Evolutionary conservation across 441 rosid species (phyloP), one percentile per base, ranked within the genome.

Genomic region (Gossypium gossypioides): DNA sequence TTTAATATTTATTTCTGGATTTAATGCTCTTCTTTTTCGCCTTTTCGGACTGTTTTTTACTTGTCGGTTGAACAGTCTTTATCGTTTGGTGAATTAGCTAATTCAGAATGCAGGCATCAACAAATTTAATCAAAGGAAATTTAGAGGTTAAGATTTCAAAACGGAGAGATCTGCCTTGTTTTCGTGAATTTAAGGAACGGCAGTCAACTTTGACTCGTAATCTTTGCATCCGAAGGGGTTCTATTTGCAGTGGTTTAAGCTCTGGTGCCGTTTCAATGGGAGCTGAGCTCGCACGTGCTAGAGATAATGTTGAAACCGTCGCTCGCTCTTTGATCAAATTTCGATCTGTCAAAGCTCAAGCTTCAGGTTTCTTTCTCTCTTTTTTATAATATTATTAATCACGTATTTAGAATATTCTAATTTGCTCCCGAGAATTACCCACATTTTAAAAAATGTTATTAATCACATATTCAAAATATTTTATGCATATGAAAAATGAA

Each of bases 341-440:
- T 69, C 89, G 93, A 77, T 86, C 95, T 2, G 74, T 88, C 71
- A 88, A 79, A 78, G 87, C 88, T 56, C 87, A 87, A 1, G 83
- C 91, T 58, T 84, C 91, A 55, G 97, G 98, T 92, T 71, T 73
- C 87, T 80, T 42, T 71, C 61, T 18, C n/a, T 56, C 0, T 13
- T 15, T 57, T 24, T 15, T 59, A 59, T 18, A 59, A 29, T 12
- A 12, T 54, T 6, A 18, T 54, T 19, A 19, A 7, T 54, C 24
- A 54, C 34, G 24, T 57, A 4, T 57, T 57, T 12, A 57, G 15
- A 57, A 57, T 57, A 15, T 57, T 24, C 29, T 10, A 57, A 32
- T 32, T 40, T 61, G 25, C 25, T 34, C 48, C 10, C 8, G 3
- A 13, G 9, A 34, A 34, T 61, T 34, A 32, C 4, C 13, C 21